A percentile compares a stretch with the other conserved stretches of the same genome.
phyloP scores from a whole-genome alignment of 2,329 filamentous ascomycete genomes.

The Clarireedia paspali region DNA sequence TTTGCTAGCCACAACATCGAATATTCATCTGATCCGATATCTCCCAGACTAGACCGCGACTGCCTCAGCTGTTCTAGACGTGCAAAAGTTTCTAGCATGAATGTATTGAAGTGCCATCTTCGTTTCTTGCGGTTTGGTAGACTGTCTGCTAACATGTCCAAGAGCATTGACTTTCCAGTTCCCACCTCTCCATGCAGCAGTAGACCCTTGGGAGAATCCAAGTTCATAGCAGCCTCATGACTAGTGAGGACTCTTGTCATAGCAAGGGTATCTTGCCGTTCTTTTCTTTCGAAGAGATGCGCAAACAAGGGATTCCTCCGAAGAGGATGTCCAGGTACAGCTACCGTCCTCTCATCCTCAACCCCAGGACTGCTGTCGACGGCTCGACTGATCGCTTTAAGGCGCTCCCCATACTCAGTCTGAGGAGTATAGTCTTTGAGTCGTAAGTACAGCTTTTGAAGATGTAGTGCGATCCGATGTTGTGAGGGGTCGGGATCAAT shows the following conservation, averaged over 20 bases:
- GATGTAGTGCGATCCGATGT: conserved; percentile 64
- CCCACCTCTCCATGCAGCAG: conserved; percentile 77
- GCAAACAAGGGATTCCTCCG: conserved; percentile 51
- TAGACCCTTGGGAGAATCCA: conserved; percentile 66
- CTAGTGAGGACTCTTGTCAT: conserved; percentile 61
- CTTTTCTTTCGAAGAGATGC: conserved; percentile 49
- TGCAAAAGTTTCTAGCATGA: conserved; percentile 72
- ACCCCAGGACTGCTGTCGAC: conserved; percentile 28
- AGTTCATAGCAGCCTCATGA: conserved; percentile 62
- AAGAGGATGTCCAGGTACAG: conserved; percentile 46
- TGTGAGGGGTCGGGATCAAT: conserved; percentile 65
- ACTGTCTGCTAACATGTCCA: conserved; percentile 72
- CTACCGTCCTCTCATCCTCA: conserved; percentile 35
- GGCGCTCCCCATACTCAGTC: conserved; percentile 57
- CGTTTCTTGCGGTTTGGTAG: conserved; percentile 66
- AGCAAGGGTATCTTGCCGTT: conserved; percentile 50
- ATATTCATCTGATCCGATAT: conserved; percentile 17
- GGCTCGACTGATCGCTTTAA: conserved; percentile 51
- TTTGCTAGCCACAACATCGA: conserved; percentile 62
- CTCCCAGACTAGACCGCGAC: conserved; percentile 11
- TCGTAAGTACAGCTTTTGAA: conserved; percentile 67
- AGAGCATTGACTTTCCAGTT: conserved; percentile 78
- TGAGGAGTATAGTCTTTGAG: conserved; percentile 74
- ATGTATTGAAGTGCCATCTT: conserved; percentile 78
- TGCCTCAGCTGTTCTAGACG: conserved; percentile 59